Evolutionary conservation across 129 eudicot genomes (phyloP).

Genomic region (Apium graveolens): DNA sequence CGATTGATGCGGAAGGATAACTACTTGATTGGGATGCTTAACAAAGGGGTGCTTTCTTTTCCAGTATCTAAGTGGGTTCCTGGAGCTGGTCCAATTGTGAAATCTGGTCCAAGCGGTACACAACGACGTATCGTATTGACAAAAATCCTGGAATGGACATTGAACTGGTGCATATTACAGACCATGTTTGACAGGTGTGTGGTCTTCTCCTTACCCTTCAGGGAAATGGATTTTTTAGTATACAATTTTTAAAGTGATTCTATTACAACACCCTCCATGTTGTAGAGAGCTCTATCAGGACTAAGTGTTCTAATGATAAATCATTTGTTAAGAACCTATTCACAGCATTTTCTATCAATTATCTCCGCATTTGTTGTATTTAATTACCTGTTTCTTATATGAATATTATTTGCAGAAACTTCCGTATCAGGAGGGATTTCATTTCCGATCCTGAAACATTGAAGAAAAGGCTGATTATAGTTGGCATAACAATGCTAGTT

Average conservation of each 20-base stretch:
- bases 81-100: constrained; percentile 69
- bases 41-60: constrained; percentile 86
- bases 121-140: constrained; percentile 53
- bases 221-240: background rate
- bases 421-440: constrained; percentile 63
- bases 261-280: background rate
- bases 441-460: constrained; percentile 53
- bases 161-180: constrained; percentile 89
- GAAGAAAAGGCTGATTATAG: constrained; percentile 72
- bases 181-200: constrained; percentile 93
- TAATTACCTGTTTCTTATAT: background rate
- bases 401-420: constrained; percentile 52
- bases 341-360: background rate
- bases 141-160: constrained; percentile 93
- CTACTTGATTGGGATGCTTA: constrained; percentile 93
- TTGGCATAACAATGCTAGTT: constrained; percentile 76
- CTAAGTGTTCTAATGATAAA: background rate
- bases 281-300: background rate
- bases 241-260: background rate
- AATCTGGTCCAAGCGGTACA: constrained; percentile 41
- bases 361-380: background rate
- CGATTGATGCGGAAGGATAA: constrained; percentile 93
- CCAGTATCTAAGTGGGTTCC: constrained; percentile 86
- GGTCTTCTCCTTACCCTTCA: constrained; percentile 6
- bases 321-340: background rate